These are phyloP conservation scores for Mesotaenium endlicherianum DNA, from an alignment of 139 green algal genomes.

Conservation along the genomic window DNA sequence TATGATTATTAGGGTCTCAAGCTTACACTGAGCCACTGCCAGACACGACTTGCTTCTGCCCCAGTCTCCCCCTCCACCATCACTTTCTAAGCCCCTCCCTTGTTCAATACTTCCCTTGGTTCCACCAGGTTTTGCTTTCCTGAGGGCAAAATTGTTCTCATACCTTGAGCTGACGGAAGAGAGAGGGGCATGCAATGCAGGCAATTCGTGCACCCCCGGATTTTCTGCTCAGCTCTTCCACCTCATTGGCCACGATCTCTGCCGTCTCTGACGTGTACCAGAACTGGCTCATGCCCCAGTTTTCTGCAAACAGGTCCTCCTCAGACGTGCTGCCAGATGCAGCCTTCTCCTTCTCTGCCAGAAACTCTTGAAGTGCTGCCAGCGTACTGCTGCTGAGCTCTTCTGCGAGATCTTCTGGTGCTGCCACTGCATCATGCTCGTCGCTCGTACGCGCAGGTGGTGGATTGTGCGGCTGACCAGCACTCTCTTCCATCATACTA, in stretches of 20 bases:
- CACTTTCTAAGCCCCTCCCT: too few species aligned
- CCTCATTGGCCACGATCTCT: constrained; percentile 39
- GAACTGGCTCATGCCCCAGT: constrained; percentile 62
- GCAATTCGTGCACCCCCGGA: constrained; percentile 5
- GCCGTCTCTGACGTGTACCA: constrained; percentile 60
- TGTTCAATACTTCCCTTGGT: too few species aligned
- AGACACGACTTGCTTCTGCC: too few species aligned
- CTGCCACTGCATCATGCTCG: neutral
- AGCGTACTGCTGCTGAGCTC: constrained; percentile 33
- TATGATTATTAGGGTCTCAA: too few species aligned
- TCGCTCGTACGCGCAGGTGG: neutral
- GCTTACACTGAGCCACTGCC: too few species aligned
- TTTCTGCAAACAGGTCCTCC: constrained; percentile 53
- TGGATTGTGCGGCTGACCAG: neutral
- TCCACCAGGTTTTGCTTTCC: too few species aligned
- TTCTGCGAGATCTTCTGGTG: neutral
- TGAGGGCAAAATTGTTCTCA: too few species aligned
- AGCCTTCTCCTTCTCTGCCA: neutral
- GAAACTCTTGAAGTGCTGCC: constrained; percentile 36
- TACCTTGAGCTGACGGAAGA: constrained; percentile 35
- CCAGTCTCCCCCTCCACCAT: too few species aligned
- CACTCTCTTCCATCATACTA: neutral
- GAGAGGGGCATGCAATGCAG: constrained; percentile 57
- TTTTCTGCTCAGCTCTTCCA: constrained; percentile 8
- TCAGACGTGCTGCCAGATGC: neutral